Conservation (phyloP, 768 basidiomycete species). For the Termitomyces eurrhizus region DNA sequence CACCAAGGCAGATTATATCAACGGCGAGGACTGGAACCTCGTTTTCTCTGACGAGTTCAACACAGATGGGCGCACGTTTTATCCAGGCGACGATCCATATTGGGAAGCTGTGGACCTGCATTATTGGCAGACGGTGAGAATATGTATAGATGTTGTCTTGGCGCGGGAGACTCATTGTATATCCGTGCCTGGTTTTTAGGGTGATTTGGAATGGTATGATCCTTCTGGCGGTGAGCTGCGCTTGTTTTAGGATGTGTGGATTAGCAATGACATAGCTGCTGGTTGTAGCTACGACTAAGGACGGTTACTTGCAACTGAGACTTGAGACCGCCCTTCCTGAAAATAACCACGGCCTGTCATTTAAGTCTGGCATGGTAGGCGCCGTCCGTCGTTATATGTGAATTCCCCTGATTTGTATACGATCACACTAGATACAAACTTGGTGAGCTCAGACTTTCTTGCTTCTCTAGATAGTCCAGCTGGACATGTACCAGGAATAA, state of each 20-base stretch:
- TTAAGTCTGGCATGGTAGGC: conserved; percentile 49
- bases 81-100: conserved; percentile 65
- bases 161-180: neutral
- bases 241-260: neutral
- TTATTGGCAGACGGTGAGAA: conserved; percentile 59
- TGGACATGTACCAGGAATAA: conserved; percentile 32
- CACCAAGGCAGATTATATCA: conserved; percentile 51
- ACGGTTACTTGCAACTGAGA: conserved; percentile 69
- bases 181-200: conserved; percentile 19
- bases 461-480: neutral
- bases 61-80: conserved; percentile 64
- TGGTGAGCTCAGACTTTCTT: neutral
- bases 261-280: neutral
- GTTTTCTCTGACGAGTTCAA: conserved; percentile 87
- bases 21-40: conserved; percentile 50
- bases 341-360: conserved; percentile 66
- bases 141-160: neutral
- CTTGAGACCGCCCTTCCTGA: conserved; percentile 46
- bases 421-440: conserved; percentile 17
- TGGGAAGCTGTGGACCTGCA: conserved; percentile 60
- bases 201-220: conserved; percentile 79
- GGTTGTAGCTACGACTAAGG: conserved; percentile 50
- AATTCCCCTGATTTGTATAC: conserved; percentile 14
- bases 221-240: conserved; percentile 39
- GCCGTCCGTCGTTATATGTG: neutral